phyloP scores from a whole-genome alignment of 2,329 filamentous ascomycete genomes.

The Talaromyces sp. region DNA sequence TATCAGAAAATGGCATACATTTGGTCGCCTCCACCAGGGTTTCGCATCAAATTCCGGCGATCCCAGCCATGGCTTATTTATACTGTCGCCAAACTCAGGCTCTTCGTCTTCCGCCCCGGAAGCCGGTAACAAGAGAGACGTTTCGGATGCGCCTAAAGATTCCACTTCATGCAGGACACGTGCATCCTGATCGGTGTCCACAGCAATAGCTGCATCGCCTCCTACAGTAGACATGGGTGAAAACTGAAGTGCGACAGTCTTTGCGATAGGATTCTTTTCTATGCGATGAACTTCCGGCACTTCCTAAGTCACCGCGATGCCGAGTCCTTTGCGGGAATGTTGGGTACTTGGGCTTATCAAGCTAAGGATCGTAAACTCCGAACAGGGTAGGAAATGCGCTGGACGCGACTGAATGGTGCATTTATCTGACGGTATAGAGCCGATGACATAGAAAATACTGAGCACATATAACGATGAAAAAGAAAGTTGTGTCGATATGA shows the following conservation, averaged over 20 bases:
- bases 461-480: not conserved
- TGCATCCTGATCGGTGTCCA: constrained; percentile 34
- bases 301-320: not conserved
- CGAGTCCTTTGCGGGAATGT: not conserved
- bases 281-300: not conserved
- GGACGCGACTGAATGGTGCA: not conserved
- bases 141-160: constrained; percentile 22
- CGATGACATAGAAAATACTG: not conserved
- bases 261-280: not conserved
- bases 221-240: constrained; percentile 5
- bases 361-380: not conserved
- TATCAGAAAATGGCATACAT: constrained; percentile 32
- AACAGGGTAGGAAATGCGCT: not conserved
- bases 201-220: constrained; percentile 30
- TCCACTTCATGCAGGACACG: constrained; percentile 21
- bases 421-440: not conserved
- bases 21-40: constrained; percentile 51
- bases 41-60: constrained; percentile 38
- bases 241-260: not conserved
- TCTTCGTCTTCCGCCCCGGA: constrained; percentile 12
- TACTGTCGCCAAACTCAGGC: constrained; percentile 10
- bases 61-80: constrained; percentile 20
- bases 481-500: not conserved
- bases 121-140: constrained; percentile 27
- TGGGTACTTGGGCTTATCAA: constrained; percentile 1